Percentiles rank a stretch among this genome's conserved stretches.
Conservation (phyloP, 441 rosid genomes). For the Adansonia rubrostipa region DNA sequence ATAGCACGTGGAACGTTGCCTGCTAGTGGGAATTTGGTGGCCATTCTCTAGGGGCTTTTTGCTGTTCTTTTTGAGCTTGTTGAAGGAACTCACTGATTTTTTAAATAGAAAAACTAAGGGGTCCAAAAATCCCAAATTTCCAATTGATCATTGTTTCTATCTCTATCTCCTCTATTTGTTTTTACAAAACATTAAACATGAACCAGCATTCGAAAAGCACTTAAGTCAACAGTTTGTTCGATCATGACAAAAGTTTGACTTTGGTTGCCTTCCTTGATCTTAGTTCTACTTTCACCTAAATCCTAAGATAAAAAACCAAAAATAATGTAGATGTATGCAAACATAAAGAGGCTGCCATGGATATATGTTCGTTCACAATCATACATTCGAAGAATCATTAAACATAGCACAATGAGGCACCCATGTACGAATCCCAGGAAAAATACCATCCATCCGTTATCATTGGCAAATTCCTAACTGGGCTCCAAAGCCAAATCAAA, state of each 20-base stretch:
- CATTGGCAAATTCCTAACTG: conserved; percentile 20
- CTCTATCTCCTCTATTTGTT: too few species aligned
- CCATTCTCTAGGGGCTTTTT: not conserved
- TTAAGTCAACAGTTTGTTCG: conserved; percentile 33
- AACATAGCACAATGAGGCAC: not conserved
- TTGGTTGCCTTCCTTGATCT: conserved; percentile 24
- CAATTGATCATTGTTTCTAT: too few species aligned
- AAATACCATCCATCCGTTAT: not conserved
- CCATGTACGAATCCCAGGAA: not conserved
- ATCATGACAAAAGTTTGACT: conserved; percentile 33
- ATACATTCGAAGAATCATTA: not conserved
- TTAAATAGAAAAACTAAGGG: too few species aligned
- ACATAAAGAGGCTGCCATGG: not conserved
- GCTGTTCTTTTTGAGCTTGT: too few species aligned
- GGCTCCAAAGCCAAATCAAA: conserved; percentile 23
- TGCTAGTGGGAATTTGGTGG: not conserved
- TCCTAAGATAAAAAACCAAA: not conserved
- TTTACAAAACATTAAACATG: too few species aligned
- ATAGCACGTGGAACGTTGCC: not conserved
- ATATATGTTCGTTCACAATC: not conserved
- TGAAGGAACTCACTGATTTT: too few species aligned
- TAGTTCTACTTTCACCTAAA: conserved; percentile 21
- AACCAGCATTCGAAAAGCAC: conserved; percentile 18
- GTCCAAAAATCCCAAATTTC: too few species aligned
- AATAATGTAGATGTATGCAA: not conserved